Evolutionary conservation across 345 rosid genomes (phyloP), one percentile per base, ranked within the genome.

Genomic region (Nasturtium officinale): DNA sequence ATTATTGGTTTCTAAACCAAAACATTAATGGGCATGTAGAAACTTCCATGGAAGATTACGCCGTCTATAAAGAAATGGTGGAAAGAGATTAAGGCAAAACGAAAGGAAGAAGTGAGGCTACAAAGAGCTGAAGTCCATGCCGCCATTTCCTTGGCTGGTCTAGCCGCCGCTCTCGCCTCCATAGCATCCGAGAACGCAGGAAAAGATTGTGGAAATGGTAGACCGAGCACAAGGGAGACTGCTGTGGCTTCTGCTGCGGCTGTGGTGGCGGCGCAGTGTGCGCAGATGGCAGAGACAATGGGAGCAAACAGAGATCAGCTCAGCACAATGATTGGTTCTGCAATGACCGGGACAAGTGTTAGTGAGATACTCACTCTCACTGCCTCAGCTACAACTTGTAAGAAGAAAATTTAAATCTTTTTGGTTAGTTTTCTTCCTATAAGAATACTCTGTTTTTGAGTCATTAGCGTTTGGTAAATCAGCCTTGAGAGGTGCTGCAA

Each of bases 161-260:
- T 90, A 3, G 98, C 98, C 1, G 92, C 98, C 6, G 88, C 92
- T 61, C 80, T 91, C 2, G 96, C 94, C 10, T 87, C 97, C 16
- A 85, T 93, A 65, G 89, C 96, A 6, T 90, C 91, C 1, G 89
- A 88, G 67, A 85, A 82, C 61, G 75, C 86, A 0, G 82, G 45
- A 56, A 73, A 68, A 37, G 80, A 76, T 6, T 63, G 76, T 5
- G 65, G 71, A 3, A 60, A 58, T 33, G 69, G 64, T 17, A 40
- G 15, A 55, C 29, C 77, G 1, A 72, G 73, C 20, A 65, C 80
- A n/a, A 85, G 75, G 76, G 95, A 91, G 15, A 85, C 85, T 0
- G 97, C 91, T 9, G 83, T 89, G 47, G 95, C 95, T 15, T 91
- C 96, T 15, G 98, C 97, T 0, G 97, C 97, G 0, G 95, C 96